Evolutionary conservation across 495 filamentous ascomycete species (phyloP), one percentile per base, ranked within the genome.

Genomic region (Neurospora sp.): DNA sequence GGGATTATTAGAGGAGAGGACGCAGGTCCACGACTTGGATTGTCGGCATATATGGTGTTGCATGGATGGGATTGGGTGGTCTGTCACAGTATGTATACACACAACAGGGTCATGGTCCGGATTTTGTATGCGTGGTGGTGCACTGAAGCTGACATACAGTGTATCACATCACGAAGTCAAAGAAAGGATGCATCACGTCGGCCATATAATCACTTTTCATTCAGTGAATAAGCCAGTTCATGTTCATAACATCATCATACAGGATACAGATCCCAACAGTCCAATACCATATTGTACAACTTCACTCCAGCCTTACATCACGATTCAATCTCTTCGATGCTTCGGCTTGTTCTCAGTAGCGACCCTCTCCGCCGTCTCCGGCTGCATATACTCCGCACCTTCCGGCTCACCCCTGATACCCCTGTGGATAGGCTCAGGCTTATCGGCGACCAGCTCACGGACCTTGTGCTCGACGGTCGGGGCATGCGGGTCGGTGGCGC

Each of bases 331-430:
- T 27, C 27, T 5, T 73, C 40, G 68, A 61, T 10, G 42, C 42
- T 9, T 45, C 42, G 41, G 18, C 18, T 22, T 22, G 27, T 69
- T 70, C 80, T 89, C 85, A 5, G 75, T 70, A 70, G 85, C 87
- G 40, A 89, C 71, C 20, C 81, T 85, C 69, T 84, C 83, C 6
- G 88, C 85, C 20, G 78, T 73, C 68, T 83, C 80, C 0, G 88
- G 87, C 0, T 78, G 77, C 59, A 76, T 79, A 70, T 81, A 72
- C 27, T 79, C 78, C 6, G 83, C 83, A 35, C 79, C 77, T 37
- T 37, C 35, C 35, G 4, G 4, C 35, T 27, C 71, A 3, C 40
- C 48, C 8, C 71, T 40, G 5, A 72, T 69, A 9, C 71, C 72
- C 4, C 72, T 61, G 22, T 75, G 69, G 16, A 77, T 45, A 8